A percentile compares a stretch with the other conserved stretches of the same genome.
phyloP scores from a whole-genome alignment of 352 stramenopile species.

The Phytophthora pini region DNA sequence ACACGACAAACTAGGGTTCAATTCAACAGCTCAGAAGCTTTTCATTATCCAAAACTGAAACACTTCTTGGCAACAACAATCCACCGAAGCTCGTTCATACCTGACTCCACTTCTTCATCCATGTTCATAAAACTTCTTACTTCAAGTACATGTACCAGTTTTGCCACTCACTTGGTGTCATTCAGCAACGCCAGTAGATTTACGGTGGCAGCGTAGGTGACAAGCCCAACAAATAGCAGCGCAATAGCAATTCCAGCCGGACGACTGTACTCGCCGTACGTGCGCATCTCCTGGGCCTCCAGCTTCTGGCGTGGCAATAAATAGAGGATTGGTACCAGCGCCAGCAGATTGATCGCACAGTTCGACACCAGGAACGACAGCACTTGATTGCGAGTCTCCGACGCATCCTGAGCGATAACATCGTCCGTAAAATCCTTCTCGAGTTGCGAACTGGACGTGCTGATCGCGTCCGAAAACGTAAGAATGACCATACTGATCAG shows the following conservation, averaged over 20 bases:
- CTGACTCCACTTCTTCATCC: background rate
- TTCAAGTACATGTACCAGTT: too few relatives aligned
- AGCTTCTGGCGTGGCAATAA: constrained; percentile 74
- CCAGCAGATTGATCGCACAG: constrained; percentile 58
- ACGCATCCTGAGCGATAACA: constrained; percentile 40
- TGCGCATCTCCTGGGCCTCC: constrained; percentile 67
- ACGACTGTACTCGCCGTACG: constrained; percentile 56
- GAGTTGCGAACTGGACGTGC: constrained; percentile 50
- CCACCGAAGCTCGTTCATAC: too few relatives aligned
- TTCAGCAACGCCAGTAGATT: constrained; percentile 52
- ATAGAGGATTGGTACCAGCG: constrained; percentile 64
- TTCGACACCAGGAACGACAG: constrained; percentile 55
- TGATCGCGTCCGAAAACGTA: constrained; percentile 67
- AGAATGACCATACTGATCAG: constrained; percentile 68
- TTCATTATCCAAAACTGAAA: too few relatives aligned
- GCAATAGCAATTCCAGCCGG: constrained; percentile 44
- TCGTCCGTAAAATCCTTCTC: constrained; percentile 43
- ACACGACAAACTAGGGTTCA: too few relatives aligned
- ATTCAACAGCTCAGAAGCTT: too few relatives aligned
- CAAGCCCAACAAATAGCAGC: constrained; percentile 50
- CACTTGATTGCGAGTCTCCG: constrained; percentile 41
- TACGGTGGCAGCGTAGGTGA: constrained; percentile 47
- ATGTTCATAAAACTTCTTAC: constrained; percentile 6
- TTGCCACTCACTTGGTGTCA: constrained; percentile 24
- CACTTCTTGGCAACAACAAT: too few relatives aligned